Base-by-base conservation (phyloP, 805 yeast genomes). In the Candida takata region DNA sequence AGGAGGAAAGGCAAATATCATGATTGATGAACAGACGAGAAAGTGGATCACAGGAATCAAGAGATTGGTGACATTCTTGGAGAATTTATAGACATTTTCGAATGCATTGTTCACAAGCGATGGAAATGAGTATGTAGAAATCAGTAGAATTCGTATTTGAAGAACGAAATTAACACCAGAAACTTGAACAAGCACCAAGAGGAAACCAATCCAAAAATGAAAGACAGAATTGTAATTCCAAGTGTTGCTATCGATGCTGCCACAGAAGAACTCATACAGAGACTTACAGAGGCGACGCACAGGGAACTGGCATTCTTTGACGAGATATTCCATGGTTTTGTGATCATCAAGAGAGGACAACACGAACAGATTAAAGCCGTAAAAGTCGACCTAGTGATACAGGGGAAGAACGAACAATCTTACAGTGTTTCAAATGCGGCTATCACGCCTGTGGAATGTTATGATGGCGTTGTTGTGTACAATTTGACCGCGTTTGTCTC, bases 1-100 rank as follows among this genome's bases (percentile, higher is more conserved):
- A 6, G 75, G 77, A 14, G 67, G 66, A 31, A 62, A 65, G 20
- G 79, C 92, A 11, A 83, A 82, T 53, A 80, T 86, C 23, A 79
- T 85, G 87, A 73, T 76, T 36, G 84, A 81, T 52, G 95, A 84
- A 37, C 60, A 60, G 27, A 81, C 92, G 1, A 56, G 95, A 41
- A 60, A 71, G 34, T 86, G 95, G 95, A 72, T 85, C 27, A 72
- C 84, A 8, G 78, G 77, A 2, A 54, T 84, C 6, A 86, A 86
- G 56, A 62, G 95, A 34, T 49, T 86, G 31, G 72, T 86, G n/a
- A 79, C 82, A 0, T 75, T 70, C 23, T 34, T 33, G 24, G 55
- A 13, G 13, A 26, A 20, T 20, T 20, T 10, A 20, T 20, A 20
- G 10, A 7, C 23, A 10, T 7, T 20, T 20, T 20, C n/a, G n/a